Conservation (phyloP, 2,329 filamentous ascomycete genomes). For the Periconia sp. region DNA sequence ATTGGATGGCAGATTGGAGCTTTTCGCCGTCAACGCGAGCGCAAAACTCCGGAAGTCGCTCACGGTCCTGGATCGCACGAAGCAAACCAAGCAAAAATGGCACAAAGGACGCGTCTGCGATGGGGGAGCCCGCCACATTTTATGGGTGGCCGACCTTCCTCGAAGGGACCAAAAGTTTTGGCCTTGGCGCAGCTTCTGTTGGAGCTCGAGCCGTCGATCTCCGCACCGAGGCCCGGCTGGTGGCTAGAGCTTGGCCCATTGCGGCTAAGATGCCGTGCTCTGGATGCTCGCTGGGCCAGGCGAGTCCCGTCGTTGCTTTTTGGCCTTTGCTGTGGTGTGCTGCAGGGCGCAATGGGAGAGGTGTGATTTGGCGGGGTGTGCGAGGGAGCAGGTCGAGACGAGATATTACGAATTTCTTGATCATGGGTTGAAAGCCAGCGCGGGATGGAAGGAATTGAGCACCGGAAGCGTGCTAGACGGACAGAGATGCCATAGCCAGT, state of each 20-base stretch:
- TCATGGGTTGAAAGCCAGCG: too few relatives aligned
- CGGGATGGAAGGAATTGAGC: too few relatives aligned
- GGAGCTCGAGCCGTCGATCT: constrained; percentile 24
- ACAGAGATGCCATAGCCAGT: too few relatives aligned
- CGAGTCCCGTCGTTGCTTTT: constrained; percentile 31
- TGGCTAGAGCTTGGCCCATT: constrained; percentile 22
- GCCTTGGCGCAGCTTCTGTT: constrained; percentile 24
- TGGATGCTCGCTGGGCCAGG: constrained; percentile 26
- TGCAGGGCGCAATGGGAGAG: background rate
- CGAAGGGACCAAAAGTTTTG: constrained; percentile 19
- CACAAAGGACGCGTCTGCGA: constrained; percentile 1
- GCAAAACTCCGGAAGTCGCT: constrained; percentile 53
- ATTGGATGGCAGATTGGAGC: constrained; percentile 29
- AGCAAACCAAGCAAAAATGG: constrained; percentile 11
- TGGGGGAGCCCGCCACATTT: constrained; percentile 29
- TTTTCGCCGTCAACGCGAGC: constrained; percentile 45
- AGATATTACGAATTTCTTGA: background rate
- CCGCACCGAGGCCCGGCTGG: constrained; percentile 27
- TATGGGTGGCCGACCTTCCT: constrained; percentile 19
- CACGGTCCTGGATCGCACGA: constrained; percentile 24
- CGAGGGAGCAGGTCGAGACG: background rate
- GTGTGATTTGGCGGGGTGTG: background rate
- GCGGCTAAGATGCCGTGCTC: constrained; percentile 18
- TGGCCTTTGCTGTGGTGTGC: constrained; percentile 8
- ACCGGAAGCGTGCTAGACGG: too few relatives aligned